These are phyloP conservation scores for Phlegmacium glaucopus DNA, from an alignment of 768 basidiomycete species.

Conservation along the genomic window DNA sequence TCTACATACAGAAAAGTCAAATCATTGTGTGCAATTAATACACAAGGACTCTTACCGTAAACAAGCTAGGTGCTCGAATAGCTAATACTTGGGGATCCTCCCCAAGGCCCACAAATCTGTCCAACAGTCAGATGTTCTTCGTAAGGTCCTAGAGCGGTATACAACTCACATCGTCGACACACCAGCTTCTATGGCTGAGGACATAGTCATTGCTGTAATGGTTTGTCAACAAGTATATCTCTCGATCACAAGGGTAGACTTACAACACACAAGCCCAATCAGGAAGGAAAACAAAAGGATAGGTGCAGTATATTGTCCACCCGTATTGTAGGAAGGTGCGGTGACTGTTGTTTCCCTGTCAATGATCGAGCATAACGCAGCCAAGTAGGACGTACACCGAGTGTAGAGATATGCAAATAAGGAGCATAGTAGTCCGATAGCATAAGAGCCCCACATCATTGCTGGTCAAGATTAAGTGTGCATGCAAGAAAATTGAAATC, in stretches of 20 bases:
- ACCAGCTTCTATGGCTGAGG: conserved; percentile 77
- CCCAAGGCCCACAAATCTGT: conserved; percentile 77
- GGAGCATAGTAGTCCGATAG: conserved; percentile 67
- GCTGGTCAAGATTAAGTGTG: conserved; percentile 31
- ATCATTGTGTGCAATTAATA: neutral
- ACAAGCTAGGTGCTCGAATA: conserved; percentile 67
- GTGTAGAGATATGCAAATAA: conserved; percentile 79
- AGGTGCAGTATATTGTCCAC: conserved; percentile 76
- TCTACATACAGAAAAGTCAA: conserved; percentile 29
- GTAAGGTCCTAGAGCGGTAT: neutral
- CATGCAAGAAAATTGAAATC: neutral
- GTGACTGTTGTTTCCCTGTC: conserved; percentile 46
- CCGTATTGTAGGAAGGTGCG: conserved; percentile 66
- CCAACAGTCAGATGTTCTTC: neutral
- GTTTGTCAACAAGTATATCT: conserved; percentile 4
- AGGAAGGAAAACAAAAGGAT: conserved; percentile 78
- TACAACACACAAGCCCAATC: conserved; percentile 73
- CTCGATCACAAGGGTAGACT: conserved; percentile 19
- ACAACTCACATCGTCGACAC: conserved; percentile 75
- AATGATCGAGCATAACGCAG: neutral
- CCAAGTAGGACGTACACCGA: conserved; percentile 45
- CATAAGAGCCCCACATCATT: conserved; percentile 78
- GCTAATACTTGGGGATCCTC: conserved; percentile 82
- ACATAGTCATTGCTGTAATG: conserved; percentile 56
- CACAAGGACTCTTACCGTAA: conserved; percentile 40